Percentiles rank a stretch among this genome's conserved stretches.
Evolutionary conservation across 2,329 filamentous ascomycete species (phyloP).

Genomic region (Xylariaceae sp.): DNA sequence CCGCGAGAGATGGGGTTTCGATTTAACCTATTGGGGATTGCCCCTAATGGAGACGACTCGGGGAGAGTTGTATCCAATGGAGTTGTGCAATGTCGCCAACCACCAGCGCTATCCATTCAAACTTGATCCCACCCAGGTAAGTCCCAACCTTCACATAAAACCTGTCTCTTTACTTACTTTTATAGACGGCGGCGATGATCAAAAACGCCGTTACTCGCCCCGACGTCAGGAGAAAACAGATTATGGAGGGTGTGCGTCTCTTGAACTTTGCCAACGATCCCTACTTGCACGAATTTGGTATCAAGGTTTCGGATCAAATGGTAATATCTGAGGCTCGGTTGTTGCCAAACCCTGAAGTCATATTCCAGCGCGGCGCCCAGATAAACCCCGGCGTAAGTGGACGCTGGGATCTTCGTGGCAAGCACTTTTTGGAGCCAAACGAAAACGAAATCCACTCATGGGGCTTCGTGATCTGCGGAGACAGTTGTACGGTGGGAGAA

Average conservation of each 20-base stretch:
- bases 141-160: conserved; percentile 4
- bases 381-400: conserved; percentile 61
- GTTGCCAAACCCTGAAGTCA: conserved; percentile 64
- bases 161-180: conserved; percentile 8
- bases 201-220: conserved; percentile 84
- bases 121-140: conserved; percentile 49
- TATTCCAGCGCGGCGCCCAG: conserved; percentile 52
- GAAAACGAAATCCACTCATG: conserved; percentile 59
- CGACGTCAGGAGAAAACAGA: conserved; percentile 54
- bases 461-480: conserved; percentile 65
- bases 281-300: conserved; percentile 66
- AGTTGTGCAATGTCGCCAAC: conserved; percentile 47
- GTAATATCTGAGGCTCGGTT: conserved; percentile 64
- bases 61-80: conserved; percentile 55
- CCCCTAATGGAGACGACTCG: conserved; percentile 56
- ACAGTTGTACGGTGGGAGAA: conserved; percentile 50
- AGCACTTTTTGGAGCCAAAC: conserved; percentile 69
- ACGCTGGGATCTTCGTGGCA: conserved; percentile 81
- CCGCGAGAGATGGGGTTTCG: conserved; percentile 46
- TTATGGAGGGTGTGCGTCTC: conserved; percentile 61
- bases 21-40: conserved; percentile 42
- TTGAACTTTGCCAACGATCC: conserved; percentile 65
- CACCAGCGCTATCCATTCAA: conserved; percentile 61
- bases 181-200: conserved; percentile 81
- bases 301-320: conserved; percentile 62